Conservation (phyloP, 495 filamentous ascomycete genomes). For the Pseudevernia furfuracea region DNA sequence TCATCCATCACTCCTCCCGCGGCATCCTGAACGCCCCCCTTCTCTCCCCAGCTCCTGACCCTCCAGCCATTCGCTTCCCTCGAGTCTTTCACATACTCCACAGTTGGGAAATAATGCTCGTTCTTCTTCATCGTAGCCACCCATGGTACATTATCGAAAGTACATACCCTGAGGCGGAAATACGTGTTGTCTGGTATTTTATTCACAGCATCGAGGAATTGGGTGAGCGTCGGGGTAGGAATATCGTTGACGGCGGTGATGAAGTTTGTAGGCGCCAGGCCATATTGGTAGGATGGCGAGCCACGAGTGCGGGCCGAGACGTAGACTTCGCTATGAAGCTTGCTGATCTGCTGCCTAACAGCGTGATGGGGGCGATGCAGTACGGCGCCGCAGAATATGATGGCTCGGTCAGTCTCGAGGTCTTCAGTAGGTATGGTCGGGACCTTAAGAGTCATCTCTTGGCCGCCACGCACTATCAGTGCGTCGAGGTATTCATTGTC, state of each 20-base stretch:
- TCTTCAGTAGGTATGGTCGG: slow-evolving; percentile 84
- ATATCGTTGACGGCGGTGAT: slow-evolving; percentile 89
- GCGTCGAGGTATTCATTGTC: slow-evolving; percentile 76
- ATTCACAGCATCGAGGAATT: slow-evolving; percentile 69
- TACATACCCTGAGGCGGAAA: slow-evolving; percentile 88
- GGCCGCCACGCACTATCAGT: slow-evolving; percentile 74
- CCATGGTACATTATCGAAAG: slow-evolving; percentile 96
- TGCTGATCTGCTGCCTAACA: slow-evolving; percentile 91
- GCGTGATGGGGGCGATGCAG: slow-evolving; percentile 92
- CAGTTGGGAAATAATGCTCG: slow-evolving; percentile 95
- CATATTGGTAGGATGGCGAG: slow-evolving; percentile 85
- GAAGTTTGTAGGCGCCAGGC: slow-evolving; percentile 92
- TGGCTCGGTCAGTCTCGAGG: slow-evolving; percentile 81
- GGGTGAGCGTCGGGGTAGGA: slow-evolving; percentile 68
- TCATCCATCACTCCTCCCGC: slow-evolving; percentile 23
- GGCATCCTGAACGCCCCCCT: slow-evolving; percentile 20
- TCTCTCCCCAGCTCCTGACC: slow-evolving; percentile 23
- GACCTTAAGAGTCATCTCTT: slow-evolving; percentile 70
- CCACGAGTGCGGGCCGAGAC: slow-evolving; percentile 78
- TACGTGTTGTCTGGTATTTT: slow-evolving; percentile 95
- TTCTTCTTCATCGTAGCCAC: slow-evolving; percentile 99
- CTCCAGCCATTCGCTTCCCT: slow-evolving; percentile 34
- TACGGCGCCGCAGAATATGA: slow-evolving; percentile 92
- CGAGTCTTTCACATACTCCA: slow-evolving; percentile 74
- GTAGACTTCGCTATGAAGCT: slow-evolving; percentile 96